Base-by-base conservation (phyloP, 768 basidiomycete species). In the Panellus pusillus region DNA sequence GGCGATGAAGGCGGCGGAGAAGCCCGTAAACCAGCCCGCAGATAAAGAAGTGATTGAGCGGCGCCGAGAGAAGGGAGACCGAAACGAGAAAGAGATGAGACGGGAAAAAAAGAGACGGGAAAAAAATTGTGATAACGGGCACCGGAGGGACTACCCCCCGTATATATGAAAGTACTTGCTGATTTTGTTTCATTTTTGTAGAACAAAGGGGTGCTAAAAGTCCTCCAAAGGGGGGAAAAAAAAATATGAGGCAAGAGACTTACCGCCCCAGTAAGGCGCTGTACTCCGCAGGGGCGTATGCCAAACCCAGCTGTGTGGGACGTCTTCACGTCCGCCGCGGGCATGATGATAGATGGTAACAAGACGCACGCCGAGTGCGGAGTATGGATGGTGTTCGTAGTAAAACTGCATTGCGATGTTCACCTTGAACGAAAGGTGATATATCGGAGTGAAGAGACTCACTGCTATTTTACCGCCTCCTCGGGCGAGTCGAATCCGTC, bases 381-480 rank as follows among this genome's bases (percentile, higher is more conserved):
- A 66, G 95, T 96, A 37, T 85, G 84, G 60, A 98, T 89, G 1
- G 93, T 86, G 49, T 87, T 86, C 0, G 91, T 93, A 2, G 32
- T 35, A 7, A 35, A 35, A 14, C 9, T 76, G 76, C 68, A 65
- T 96, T 97, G 52, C 9, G 12, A 40, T 7, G 32, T 43, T 31
- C 43, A 24, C 27, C 29, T 49, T 39, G 42, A 43, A 7, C 18
- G 20, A n/a, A 38, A 6, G 40, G 11, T 32, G 18, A 36, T 20
- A 37, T 14, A 4, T 8, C 8, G 42, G 57, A 29, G n/a, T n/a
- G 20, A 56, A 28, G 19, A 20, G 9, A 78, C 94, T 65, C 70
- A 98, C 94, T 98, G 96, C 97, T 97, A 99, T 55, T 91, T 86
- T 38, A 99, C 84, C 0, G 89, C 94, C 47, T 89, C 88, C 66